These are phyloP conservation scores for Fraxinus nigra DNA, from an alignment of 305 asterid genomes.

Conservation along the genomic window DNA sequence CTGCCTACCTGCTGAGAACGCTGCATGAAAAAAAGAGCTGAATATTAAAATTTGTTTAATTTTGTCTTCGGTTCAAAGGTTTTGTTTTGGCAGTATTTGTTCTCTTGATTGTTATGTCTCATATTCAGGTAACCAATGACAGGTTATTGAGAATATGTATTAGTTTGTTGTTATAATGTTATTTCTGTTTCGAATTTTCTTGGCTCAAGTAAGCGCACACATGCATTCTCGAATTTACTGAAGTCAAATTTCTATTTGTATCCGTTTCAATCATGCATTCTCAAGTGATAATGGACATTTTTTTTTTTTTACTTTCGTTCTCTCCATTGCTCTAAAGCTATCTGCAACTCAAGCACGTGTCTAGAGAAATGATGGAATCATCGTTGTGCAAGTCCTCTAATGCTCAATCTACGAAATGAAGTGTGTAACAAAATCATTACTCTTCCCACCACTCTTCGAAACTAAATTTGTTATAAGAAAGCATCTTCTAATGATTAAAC, in stretches of 20 bases:
- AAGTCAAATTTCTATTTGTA: background rate
- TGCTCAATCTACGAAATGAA: background rate
- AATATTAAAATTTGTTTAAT: background rate
- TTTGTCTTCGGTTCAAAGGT: background rate
- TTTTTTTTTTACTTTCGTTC: background rate
- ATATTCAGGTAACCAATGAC: background rate
- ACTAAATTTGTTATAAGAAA: background rate
- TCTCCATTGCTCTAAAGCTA: background rate
- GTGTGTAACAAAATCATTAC: background rate
- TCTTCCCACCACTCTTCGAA: background rate
- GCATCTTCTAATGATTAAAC: background rate
- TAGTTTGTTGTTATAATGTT: background rate
- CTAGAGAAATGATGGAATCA: background rate
- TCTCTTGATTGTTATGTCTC: background rate
- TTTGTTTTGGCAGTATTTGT: background rate
- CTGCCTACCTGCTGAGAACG: constrained; percentile 37
- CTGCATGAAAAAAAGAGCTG: background rate
- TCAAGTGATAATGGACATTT: background rate
- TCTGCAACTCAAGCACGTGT: background rate
- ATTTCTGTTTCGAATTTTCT: background rate
- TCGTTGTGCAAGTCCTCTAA: background rate
- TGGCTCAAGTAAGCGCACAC: background rate
- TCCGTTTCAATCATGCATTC: background rate
- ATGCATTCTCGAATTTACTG: background rate
- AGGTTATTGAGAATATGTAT: background rate